Evolutionary conservation across 2,329 filamentous ascomycete genomes (phyloP).

Genomic region (Arthrocladium fulminans): DNA sequence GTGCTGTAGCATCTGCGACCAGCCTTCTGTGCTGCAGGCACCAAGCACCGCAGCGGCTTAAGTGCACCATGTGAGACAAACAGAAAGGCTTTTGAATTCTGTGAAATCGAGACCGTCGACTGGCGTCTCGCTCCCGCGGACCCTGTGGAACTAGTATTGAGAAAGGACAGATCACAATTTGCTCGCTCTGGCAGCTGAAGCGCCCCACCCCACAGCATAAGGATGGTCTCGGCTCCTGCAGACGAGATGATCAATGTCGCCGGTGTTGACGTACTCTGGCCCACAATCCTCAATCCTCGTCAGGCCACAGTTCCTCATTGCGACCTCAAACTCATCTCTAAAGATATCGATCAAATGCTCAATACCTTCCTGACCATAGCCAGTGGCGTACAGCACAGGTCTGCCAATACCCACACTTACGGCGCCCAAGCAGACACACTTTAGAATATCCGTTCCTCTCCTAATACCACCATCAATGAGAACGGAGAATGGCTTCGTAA

Average conservation of each 20-base stretch:
- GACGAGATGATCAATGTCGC: conserved; percentile 44
- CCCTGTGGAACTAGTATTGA: background rate
- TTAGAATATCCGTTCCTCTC: conserved; percentile 48
- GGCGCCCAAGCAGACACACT: conserved; percentile 45
- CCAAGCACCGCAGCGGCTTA: too few relatives aligned
- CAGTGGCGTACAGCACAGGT: conserved; percentile 45
- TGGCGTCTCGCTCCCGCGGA: background rate
- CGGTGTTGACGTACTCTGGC: conserved; percentile 39
- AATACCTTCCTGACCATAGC: conserved; percentile 47
- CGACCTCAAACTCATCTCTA: conserved; percentile 40
- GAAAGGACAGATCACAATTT: conserved; percentile 5
- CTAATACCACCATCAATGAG: conserved; percentile 48
- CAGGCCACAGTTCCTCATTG: conserved; percentile 41
- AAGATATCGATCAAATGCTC: conserved; percentile 46
- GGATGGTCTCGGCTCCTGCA: conserved; percentile 32
- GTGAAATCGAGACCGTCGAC: too few relatives aligned
- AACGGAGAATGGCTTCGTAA: conserved; percentile 34
- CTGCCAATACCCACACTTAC: conserved; percentile 47
- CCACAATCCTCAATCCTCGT: conserved; percentile 36
- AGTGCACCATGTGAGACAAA: too few relatives aligned
- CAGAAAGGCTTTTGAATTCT: too few relatives aligned
- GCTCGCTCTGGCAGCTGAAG: background rate
- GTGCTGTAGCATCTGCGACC: too few relatives aligned
- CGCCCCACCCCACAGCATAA: conserved; percentile 29
- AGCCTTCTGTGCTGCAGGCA: too few relatives aligned